Conservation (phyloP, 2,329 filamentous ascomycete species). For the Stenocarpella maydis region DNA sequence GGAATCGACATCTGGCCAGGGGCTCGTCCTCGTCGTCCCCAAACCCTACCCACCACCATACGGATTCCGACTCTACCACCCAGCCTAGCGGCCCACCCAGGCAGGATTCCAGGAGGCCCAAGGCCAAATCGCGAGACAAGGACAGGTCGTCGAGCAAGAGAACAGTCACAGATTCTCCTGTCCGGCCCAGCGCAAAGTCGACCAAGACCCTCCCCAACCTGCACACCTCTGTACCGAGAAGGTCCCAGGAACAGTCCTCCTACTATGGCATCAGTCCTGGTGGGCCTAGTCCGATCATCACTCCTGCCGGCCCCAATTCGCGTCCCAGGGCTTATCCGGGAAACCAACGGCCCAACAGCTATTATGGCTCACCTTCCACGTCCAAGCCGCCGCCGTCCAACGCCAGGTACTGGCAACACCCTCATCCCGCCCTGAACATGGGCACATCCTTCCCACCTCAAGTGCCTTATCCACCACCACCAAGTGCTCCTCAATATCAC, state of each 20-base stretch:
- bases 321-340: slow-evolving; percentile 52
- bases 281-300: slow-evolving; percentile 36
- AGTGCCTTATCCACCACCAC: slow-evolving; percentile 42
- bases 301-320: slow-evolving; percentile 39
- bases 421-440: slow-evolving; percentile 40
- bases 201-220: slow-evolving; percentile 48
- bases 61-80: slow-evolving; percentile 55
- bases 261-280: slow-evolving; percentile 51
- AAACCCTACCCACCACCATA: slow-evolving; percentile 41
- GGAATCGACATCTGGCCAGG: slow-evolving; percentile 50
- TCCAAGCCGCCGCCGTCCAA: slow-evolving; percentile 49
- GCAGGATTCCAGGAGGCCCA: slow-evolving; percentile 45
- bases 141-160: slow-evolving; percentile 43
- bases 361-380: slow-evolving; percentile 45
- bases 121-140: slow-evolving; percentile 41
- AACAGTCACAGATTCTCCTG: slow-evolving; percentile 30
- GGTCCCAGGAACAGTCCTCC: slow-evolving; percentile 47
- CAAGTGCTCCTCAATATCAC: slow-evolving; percentile 38
- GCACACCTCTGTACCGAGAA: slow-evolving; percentile 40
- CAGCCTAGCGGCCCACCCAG: slow-evolving; percentile 46
- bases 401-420: slow-evolving; percentile 44
- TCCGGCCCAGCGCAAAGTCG: slow-evolving; percentile 45
- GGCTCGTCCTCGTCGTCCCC: slow-evolving; percentile 50
- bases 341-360: slow-evolving; percentile 45
- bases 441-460: slow-evolving; percentile 41